Evolutionary conservation across 495 filamentous ascomycete genomes (phyloP), one percentile per base, ranked within the genome.

Genomic region (Aspergillus olivimuriae): DNA sequence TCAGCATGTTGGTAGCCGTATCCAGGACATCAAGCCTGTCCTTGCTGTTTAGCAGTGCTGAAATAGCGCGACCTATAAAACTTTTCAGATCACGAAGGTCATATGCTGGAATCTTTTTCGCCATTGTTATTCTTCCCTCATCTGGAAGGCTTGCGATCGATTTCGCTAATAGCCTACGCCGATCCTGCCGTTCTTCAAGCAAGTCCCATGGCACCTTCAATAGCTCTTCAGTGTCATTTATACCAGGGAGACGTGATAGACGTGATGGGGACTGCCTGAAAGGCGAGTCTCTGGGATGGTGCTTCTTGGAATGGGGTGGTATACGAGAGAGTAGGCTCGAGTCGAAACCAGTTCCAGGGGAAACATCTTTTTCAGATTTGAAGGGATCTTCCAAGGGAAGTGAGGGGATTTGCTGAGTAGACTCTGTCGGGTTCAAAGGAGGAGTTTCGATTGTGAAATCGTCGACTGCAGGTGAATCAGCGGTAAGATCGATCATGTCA

Each of bases 341-440:
- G 6, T 26, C 39, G 21, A 60, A 46, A 15, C 39, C 46, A 20
- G 58, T 52, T 8, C 55, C 58, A 3, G 52, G 46, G 0, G 56
- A 55, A 4, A 19, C 2, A 10, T 9, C 34, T 30, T 24, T 44
- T 30, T 39, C 44, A 30, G 34, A 39, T 32, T 16, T 46, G 24
- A 41, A 16, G 23, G 20, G n/a, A 9, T 18, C 32, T 5, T 40
- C 40, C 20, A 9, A 21, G 6, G 45, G n/a, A 10, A 49, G 34
- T 16, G 41, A 39, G 12, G 20, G 23, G 14, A 18, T 28, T 21
- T 34, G 9, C 24, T 38, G 38, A 21, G 44, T 48, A 10, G n/a
- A n/a, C n/a, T n/a, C n/a, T n/a, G n/a, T n/a, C n/a, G 60, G 61
- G 45, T 62, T 66, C 6, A 65, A 35, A 18, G 57, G 59, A 12